A percentile compares a stretch with the other conserved stretches of the same genome.
These are phyloP conservation scores for Dactylonectria macrodidyma DNA, from an alignment of 2,329 filamentous ascomycete species.

Conservation along the genomic window DNA sequence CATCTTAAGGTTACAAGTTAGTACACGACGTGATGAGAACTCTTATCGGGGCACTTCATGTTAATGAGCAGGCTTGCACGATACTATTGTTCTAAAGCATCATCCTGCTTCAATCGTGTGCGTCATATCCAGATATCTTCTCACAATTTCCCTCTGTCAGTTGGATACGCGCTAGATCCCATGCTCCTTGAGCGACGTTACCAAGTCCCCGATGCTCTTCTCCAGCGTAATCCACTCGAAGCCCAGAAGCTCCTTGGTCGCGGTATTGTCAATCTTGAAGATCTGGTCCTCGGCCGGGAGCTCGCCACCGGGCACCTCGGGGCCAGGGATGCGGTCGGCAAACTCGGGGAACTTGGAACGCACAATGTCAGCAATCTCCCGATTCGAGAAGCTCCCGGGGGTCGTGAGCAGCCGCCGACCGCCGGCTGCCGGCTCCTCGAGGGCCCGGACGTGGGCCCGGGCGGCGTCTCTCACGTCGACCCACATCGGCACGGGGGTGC, in stretches of 20 bases:
- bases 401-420: slow-evolving; percentile 68
- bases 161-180: slow-evolving; percentile 39
- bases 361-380: slow-evolving; percentile 60
- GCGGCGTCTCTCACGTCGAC: slow-evolving; percentile 72
- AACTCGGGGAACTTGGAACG: slow-evolving; percentile 66
- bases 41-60: slow-evolving; percentile 14
- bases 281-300: slow-evolving; percentile 56
- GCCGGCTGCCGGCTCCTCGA: slow-evolving; percentile 63
- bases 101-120: not conserved
- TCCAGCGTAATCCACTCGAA: slow-evolving; percentile 75
- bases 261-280: slow-evolving; percentile 71
- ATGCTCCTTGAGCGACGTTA: slow-evolving; percentile 72
- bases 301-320: slow-evolving; percentile 61
- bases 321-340: slow-evolving; percentile 61
- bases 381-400: slow-evolving; percentile 63
- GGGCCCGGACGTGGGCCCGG: slow-evolving; percentile 65
- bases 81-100: slow-evolving; percentile 18
- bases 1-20: not conserved
- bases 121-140: not conserved
- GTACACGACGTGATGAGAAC: slow-evolving; percentile 17
- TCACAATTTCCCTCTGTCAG: not conserved
- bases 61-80: slow-evolving; percentile 13
- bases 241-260: slow-evolving; percentile 72
- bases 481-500: slow-evolving; percentile 61
- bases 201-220: slow-evolving; percentile 73